phyloP scores from a whole-genome alignment of 2,329 filamentous ascomycete genomes.

The Paracoccidioides lutzii region DNA sequence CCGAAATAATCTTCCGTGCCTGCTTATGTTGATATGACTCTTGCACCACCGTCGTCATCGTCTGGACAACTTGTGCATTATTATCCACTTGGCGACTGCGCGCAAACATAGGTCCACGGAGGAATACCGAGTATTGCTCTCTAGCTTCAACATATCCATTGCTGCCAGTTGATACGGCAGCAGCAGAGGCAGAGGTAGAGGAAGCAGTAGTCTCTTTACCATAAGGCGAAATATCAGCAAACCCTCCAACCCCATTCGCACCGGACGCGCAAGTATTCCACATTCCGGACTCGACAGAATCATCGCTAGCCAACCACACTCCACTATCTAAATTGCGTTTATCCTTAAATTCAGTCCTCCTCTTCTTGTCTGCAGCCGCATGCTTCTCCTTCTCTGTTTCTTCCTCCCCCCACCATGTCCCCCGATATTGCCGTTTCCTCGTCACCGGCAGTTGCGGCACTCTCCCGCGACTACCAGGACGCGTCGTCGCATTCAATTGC shows the following conservation, averaged over 20 bases:
- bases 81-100: background rate
- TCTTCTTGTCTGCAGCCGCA: conserved; percentile 16
- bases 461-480: conserved; percentile 1
- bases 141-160: background rate
- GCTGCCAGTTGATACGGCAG: background rate
- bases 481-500: conserved; percentile 14
- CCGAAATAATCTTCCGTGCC: conserved; percentile 26
- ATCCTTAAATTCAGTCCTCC: conserved; percentile 31
- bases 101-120: background rate
- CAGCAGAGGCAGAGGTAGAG: background rate
- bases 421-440: conserved; percentile 31
- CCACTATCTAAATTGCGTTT: conserved; percentile 35
- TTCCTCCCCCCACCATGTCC: conserved; percentile 35
- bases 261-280: background rate
- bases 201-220: background rate
- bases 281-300: conserved; percentile 11
- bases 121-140: background rate
- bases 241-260: background rate
- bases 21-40: conserved; percentile 26
- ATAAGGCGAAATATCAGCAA: background rate
- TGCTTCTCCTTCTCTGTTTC: conserved; percentile 19
- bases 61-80: background rate
- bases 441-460: conserved; percentile 9
- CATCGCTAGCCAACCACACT: conserved; percentile 37
- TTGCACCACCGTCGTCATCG: conserved; percentile 13